phyloP scores from a whole-genome alignment of 1,284 basidiomycete species.

The Trametes versicolor region DNA sequence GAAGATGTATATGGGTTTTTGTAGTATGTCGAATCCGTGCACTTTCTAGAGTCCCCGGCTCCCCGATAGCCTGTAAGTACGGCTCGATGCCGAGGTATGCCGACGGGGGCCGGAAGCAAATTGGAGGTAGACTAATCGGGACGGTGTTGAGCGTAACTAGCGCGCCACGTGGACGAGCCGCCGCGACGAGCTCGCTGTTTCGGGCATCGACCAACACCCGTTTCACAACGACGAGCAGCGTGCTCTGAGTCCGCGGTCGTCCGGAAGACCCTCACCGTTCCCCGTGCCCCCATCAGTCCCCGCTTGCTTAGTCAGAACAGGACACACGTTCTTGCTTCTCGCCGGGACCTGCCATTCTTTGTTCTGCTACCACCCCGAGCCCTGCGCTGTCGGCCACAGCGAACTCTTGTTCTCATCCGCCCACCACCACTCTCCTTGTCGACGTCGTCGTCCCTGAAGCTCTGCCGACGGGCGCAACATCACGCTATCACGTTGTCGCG shows the following conservation, averaged over 20 bases:
- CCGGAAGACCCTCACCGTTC: background rate
- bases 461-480: slow-evolving; percentile 20
- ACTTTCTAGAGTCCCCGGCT: no score
- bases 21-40: no score
- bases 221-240: slow-evolving; percentile 21
- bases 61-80: no score
- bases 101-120: slow-evolving; percentile 73
- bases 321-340: slow-evolving; percentile 26
- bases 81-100: slow-evolving; percentile 60
- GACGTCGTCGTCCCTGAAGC: slow-evolving; percentile 8
- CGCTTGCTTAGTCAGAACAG: slow-evolving; percentile 31
- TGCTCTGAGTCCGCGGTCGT: background rate
- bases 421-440: slow-evolving; percentile 3
- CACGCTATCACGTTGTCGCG: slow-evolving; percentile 26
- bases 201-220: slow-evolving; percentile 23
- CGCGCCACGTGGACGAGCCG: slow-evolving; percentile 27
- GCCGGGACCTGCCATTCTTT: slow-evolving; percentile 25
- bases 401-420: slow-evolving; percentile 10
- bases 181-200: slow-evolving; percentile 20
- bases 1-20: no score
- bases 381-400: slow-evolving; percentile 20
- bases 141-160: slow-evolving; percentile 20
- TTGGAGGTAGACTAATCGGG: background rate
- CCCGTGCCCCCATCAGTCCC: slow-evolving; percentile 9
- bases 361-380: slow-evolving; percentile 23